A percentile compares a stretch with the other conserved stretches of the same genome.
Evolutionary conservation across 108 stramenopile species (phyloP).

Genomic region (Cyclostephanos invisitatus): DNA sequence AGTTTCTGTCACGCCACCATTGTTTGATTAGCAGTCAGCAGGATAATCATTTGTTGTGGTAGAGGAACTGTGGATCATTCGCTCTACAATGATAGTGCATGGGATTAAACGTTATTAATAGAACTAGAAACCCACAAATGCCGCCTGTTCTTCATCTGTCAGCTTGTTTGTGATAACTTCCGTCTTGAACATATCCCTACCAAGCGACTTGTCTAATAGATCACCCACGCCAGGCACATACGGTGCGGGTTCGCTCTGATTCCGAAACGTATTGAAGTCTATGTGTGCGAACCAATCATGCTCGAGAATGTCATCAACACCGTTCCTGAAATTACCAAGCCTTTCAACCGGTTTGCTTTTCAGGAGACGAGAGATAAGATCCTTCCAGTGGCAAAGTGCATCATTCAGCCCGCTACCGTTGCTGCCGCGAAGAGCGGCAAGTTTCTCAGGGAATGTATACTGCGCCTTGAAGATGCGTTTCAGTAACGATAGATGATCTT

Average conservation of each 20-base stretch:
- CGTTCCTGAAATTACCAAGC: no score
- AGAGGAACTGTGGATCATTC: no score
- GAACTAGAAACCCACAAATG: conserved; percentile 2
- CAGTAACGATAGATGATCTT: conserved; percentile 86
- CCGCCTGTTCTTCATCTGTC: neutral
- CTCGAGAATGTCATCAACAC: neutral
- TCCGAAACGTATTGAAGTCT: conserved; percentile 1
- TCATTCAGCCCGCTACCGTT: no score
- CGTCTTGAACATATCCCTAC: neutral
- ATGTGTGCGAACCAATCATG: conserved; percentile 3
- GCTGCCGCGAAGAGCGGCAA: no score
- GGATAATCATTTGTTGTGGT: no score
- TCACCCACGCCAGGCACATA: neutral
- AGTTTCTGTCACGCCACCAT: no score
- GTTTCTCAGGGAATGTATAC: conserved; percentile 51
- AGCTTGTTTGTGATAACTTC: neutral
- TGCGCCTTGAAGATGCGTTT: conserved; percentile 78
- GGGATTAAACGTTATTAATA: no score
- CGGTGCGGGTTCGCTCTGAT: neutral
- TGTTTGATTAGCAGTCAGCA: no score
- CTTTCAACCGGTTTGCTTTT: no score
- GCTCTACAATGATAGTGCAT: neutral
- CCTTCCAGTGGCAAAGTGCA: no score
- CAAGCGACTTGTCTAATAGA: neutral
- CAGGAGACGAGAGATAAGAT: no score